A percentile compares a stretch with the other conserved stretches of the same genome.
These are phyloP conservation scores for Furcasterigmium furcatum DNA, from an alignment of 2,329 filamentous ascomycete genomes.

Conservation along the genomic window DNA sequence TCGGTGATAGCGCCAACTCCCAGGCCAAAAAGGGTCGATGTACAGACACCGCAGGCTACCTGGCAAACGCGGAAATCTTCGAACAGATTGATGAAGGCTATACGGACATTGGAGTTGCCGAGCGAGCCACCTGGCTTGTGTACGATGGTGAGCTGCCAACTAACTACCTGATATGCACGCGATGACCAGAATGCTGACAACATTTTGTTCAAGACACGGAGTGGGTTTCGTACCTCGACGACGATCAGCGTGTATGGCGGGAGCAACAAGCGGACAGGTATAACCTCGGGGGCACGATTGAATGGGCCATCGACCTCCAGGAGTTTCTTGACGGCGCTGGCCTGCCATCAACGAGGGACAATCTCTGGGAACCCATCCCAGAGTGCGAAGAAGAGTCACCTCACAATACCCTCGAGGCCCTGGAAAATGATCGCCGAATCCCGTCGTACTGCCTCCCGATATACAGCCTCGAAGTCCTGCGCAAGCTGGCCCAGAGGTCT, in stretches of 20 bases:
- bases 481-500: conserved; percentile 3
- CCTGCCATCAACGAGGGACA: not conserved
- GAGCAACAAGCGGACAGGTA: conserved; percentile 12
- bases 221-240: conserved; percentile 27
- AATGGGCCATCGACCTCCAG: conserved; percentile 6
- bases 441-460: not conserved
- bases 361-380: no score
- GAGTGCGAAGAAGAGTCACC: not conserved
- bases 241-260: conserved; percentile 12
- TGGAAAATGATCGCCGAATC: not conserved
- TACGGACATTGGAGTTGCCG: not conserved
- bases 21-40: conserved; percentile 18
- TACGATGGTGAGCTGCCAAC: no score
- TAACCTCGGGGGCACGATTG: conserved; percentile 20
- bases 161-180: no score
- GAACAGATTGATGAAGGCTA: conserved; percentile 9
- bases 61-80: conserved; percentile 25
- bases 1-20: conserved; percentile 13
- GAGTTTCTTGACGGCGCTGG: not conserved
- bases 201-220: conserved; percentile 17
- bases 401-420: not conserved
- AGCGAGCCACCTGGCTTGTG: no score
- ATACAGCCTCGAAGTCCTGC: not conserved
- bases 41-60: conserved; percentile 22
- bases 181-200: conserved; percentile 7